Conservation (phyloP, 257 asterid genomes). For the Solanum virginianum region DNA sequence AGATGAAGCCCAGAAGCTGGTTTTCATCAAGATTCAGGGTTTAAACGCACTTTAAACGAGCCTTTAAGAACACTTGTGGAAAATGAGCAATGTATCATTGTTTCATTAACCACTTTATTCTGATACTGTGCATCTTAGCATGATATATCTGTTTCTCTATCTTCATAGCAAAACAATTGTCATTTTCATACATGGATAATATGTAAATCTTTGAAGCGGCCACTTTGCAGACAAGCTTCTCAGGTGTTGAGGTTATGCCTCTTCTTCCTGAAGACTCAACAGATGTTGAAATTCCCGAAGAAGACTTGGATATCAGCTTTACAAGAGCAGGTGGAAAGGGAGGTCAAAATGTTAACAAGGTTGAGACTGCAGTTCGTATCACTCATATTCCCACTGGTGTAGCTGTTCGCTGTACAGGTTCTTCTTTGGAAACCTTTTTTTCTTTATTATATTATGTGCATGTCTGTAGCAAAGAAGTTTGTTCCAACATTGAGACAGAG, state of each 20-base stretch:
- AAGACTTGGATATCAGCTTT: conserved; percentile 72
- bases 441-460: neutral
- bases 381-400: conserved; percentile 94
- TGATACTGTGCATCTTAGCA: neutral
- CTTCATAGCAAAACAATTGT: neutral
- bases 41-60: neutral
- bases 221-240: conserved; percentile 76
- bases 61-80: neutral
- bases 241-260: conserved; percentile 97
- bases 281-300: conserved; percentile 85
- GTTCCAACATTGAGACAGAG: neutral
- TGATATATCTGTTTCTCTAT: neutral
- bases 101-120: neutral
- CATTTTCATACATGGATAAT: neutral
- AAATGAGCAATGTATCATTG: neutral
- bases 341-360: conserved; percentile 95
- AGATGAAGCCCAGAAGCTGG: neutral
- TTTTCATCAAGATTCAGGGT: neutral
- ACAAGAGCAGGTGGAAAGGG: conserved; percentile 96
- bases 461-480: neutral
- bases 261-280: conserved; percentile 83
- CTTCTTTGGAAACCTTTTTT: conserved; percentile 3
- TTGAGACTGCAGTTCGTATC: conserved; percentile 92
- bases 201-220: neutral
- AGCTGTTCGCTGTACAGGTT: conserved; percentile 85